Conservation (phyloP, 1,284 basidiomycete genomes). For the Apiotrichum laibachii region DNA sequence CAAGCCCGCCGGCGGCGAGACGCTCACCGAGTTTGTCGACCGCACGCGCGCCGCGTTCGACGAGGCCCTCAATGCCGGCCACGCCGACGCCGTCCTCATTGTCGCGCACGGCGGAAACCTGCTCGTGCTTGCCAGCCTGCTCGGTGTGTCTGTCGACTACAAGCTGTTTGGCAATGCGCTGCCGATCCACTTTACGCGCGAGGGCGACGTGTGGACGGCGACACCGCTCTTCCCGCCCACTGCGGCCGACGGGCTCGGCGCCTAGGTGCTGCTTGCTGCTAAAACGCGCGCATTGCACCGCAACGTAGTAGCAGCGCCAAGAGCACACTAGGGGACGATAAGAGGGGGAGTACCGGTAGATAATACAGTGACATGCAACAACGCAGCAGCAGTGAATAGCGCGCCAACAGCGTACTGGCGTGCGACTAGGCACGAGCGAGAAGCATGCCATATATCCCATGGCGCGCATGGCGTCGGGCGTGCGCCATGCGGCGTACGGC, state of each 20-base stretch:
- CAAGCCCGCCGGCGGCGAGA: slow-evolving; percentile 13
- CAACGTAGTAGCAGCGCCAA: too few species aligned
- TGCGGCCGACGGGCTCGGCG: slow-evolving; percentile 1
- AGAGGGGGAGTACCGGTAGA: too few species aligned
- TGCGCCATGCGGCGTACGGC: too few species aligned
- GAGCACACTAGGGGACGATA: too few species aligned
- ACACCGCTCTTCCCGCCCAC: slow-evolving; percentile 4
- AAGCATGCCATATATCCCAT: too few species aligned
- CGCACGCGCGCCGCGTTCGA: slow-evolving; percentile 11
- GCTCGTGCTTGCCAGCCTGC: slow-evolving; percentile 7
- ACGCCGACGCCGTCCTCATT: slow-evolving; percentile 33
- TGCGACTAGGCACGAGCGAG: too few species aligned
- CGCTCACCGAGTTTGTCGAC: slow-evolving; percentile 14
- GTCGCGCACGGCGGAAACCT: slow-evolving; percentile 19
- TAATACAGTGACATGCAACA: too few species aligned
- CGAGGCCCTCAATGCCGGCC: slow-evolving; percentile 26
- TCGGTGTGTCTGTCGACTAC: slow-evolving; percentile 3
- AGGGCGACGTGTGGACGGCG: slow-evolving; percentile 4
- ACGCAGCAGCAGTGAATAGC: too few species aligned
- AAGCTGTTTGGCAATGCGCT: slow-evolving; percentile 12
- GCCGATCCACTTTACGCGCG: slow-evolving; percentile 13
- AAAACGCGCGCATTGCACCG: too few species aligned
- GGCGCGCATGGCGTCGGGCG: too few species aligned
- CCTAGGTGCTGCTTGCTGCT: neutral
- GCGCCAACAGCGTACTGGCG: too few species aligned